Conservation (phyloP, 345 rosid genomes). For the Citrus medica region DNA sequence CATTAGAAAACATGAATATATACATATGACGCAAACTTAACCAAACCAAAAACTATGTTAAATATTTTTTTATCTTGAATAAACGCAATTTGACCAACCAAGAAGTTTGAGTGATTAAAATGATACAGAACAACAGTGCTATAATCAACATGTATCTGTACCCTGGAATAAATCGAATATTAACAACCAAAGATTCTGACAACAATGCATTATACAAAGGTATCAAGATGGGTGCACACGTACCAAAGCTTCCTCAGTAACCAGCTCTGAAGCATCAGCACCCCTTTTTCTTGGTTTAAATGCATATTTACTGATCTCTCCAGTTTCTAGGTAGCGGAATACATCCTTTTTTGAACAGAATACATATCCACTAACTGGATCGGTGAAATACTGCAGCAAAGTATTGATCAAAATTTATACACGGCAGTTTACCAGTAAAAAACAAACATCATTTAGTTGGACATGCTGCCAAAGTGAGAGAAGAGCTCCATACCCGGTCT, state of each 20-base stretch:
- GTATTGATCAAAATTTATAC: constrained; percentile 10
- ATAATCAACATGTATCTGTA: not conserved
- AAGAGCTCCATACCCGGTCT: constrained; percentile 30
- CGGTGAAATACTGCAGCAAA: constrained; percentile 35
- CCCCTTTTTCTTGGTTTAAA: constrained; percentile 12
- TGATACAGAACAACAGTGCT: not conserved
- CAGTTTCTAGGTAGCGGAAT: constrained; percentile 33
- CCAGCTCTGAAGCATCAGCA: not conserved
- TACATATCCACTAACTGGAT: constrained; percentile 36
- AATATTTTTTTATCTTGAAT: not conserved
- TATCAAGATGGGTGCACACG: not conserved
- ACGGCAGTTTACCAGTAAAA: not conserved
- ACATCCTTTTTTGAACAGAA: constrained; percentile 37
- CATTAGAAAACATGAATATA: not conserved
- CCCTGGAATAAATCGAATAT: not conserved
- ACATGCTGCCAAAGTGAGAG: not conserved
- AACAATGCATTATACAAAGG: not conserved
- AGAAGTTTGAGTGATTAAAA: not conserved
- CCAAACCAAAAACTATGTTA: not conserved
- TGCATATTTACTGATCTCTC: constrained; percentile 24
- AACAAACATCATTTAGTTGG: not conserved
- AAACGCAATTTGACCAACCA: not conserved
- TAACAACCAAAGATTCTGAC: not conserved
- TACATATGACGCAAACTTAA: not conserved
- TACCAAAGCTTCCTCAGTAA: constrained; percentile 6